phyloP scores from a whole-genome alignment of 371 early-diverging fungal species.

The Actinomortierella ambigua region DNA sequence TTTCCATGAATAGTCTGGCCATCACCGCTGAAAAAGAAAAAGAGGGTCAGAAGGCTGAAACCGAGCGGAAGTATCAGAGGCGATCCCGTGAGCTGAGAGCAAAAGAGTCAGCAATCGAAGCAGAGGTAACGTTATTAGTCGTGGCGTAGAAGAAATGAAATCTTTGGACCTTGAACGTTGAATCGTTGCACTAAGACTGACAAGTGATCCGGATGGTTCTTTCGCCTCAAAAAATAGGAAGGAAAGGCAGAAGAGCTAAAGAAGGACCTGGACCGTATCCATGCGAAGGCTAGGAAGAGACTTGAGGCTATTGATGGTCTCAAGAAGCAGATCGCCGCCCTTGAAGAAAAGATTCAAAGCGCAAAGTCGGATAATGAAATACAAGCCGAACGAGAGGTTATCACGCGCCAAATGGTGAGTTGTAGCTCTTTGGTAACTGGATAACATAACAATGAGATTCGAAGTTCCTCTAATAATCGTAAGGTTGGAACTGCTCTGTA shows the following conservation, averaged over 20 bases:
- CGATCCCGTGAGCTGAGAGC: slow-evolving; percentile 22
- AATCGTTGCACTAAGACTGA: too few relatives aligned
- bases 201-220: too few relatives aligned
- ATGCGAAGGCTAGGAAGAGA: slow-evolving; percentile 19
- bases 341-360: slow-evolving; percentile 18
- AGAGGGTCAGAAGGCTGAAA: slow-evolving; percentile 44
- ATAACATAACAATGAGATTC: too few relatives aligned
- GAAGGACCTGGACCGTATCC: slow-evolving; percentile 32
- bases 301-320: slow-evolving; percentile 12
- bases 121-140: slow-evolving; percentile 10
- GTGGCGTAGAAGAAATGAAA: too few relatives aligned
- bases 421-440: too few relatives aligned
- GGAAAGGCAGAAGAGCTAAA: slow-evolving; percentile 34
- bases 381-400: slow-evolving; percentile 5
- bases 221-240: slow-evolving; percentile 9
- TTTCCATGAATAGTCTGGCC: too few relatives aligned
- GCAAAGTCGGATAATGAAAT: slow-evolving; percentile 16
- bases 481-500: too few relatives aligned
- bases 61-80: slow-evolving; percentile 53
- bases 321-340: slow-evolving; percentile 22
- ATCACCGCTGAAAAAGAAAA: slow-evolving; percentile 48
- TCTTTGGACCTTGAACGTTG: too few relatives aligned
- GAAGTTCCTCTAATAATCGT: too few relatives aligned
- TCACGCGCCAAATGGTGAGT: too few relatives aligned
- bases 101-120: slow-evolving; percentile 19